Conservation (phyloP, 169 alveolate species). For the Eimeria necatrix region DNA sequence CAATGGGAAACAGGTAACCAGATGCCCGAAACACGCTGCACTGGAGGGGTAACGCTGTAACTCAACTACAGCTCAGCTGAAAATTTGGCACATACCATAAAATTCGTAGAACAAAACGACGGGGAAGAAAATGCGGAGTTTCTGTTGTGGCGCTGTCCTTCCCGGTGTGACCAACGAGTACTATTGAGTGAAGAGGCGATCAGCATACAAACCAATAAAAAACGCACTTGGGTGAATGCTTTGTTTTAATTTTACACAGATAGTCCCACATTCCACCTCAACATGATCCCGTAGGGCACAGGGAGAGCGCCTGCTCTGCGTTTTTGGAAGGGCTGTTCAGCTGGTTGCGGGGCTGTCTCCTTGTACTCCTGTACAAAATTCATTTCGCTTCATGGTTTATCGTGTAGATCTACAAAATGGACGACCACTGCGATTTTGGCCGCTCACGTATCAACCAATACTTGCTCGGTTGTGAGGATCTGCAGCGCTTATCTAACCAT, state of each 20-base stretch:
- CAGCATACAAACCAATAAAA: not conserved
- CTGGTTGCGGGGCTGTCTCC: conserved; percentile 66
- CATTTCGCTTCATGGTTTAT: not conserved
- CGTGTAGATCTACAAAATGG: not conserved
- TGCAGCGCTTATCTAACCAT: no score
- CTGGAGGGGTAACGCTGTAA: not conserved
- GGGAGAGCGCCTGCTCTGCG: conserved; percentile 9
- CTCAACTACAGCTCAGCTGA: not conserved
- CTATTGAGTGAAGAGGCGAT: not conserved
- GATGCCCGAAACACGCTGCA: not conserved
- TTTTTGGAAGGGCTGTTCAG: conserved; percentile 45
- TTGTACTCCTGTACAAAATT: not conserved
- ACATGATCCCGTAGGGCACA: not conserved
- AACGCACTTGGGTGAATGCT: not conserved
- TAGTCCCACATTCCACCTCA: not conserved
- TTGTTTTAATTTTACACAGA: not conserved
- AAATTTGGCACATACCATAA: not conserved
- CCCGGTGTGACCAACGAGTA: conserved; percentile 24
- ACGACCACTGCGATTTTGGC: no score
- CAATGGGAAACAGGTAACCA: not conserved
- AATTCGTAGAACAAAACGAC: not conserved
- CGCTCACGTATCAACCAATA: no score
- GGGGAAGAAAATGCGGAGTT: not conserved
- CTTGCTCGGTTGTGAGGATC: no score
- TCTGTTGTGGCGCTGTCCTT: conserved; percentile 24